Evolutionary conservation across 2,329 filamentous ascomycete species (phyloP).

Genomic region (Ploettnerulaceae sp.): DNA sequence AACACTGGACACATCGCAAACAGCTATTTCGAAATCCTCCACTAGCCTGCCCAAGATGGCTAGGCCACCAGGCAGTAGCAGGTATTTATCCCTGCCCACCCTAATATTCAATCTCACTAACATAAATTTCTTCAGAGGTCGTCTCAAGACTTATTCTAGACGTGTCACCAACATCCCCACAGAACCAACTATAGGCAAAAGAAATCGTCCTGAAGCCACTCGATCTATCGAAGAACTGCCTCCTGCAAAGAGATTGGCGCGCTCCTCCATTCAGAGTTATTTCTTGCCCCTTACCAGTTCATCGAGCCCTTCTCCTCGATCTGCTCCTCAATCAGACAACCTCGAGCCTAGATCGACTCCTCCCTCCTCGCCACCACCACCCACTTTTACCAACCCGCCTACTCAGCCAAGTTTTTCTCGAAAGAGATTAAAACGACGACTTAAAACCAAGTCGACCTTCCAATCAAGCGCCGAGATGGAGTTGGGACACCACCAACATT

Average conservation of each 20-base stretch:
- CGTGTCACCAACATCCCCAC: conserved; percentile 19
- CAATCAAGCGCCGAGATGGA: no score
- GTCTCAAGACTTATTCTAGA: conserved; percentile 27
- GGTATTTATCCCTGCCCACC: conserved; percentile 1
- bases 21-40: no score
- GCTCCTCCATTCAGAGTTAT: conserved; percentile 26
- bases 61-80: background rate
- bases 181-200: conserved; percentile 18
- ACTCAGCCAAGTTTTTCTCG: no score
- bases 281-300: conserved; percentile 24
- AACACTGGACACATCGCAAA: no score
- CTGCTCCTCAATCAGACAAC: conserved; percentile 8
- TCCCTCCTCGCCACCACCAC: conserved; percentile 14
- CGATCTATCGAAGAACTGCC: background rate
- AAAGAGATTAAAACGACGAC: no score
- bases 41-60: conserved; percentile 4
- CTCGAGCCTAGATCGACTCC: conserved; percentile 15
- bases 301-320: conserved; percentile 15
- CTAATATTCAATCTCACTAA: conserved; percentile 2
- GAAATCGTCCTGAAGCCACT: conserved; percentile 17
- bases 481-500: no score
- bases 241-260: conserved; percentile 16
- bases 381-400: background rate
- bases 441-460: no score
- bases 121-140: background rate